Base-by-base conservation (phyloP, 129 eudicot species). In the Silybum marianum region DNA sequence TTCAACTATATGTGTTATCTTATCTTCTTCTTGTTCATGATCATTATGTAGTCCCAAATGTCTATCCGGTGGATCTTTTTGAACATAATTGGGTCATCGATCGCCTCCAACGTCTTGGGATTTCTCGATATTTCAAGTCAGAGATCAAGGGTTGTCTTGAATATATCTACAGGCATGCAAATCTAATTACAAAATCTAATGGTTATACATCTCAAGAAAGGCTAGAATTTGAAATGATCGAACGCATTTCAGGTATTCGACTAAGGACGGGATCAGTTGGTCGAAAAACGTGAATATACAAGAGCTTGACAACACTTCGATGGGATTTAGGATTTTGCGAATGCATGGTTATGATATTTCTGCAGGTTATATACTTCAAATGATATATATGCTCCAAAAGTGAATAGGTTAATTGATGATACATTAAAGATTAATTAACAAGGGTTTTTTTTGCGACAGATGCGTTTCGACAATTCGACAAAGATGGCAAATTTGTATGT, bases 261-360 rank as follows among this genome's bases (percentile, higher is more conserved):
- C 85, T 18, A 83, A 81, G 19, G 24, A 71, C 2, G 88, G 86
- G 72, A 78, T 85, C 42, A 74, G 77, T 32, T 72, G 88, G 71
- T 79, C 79, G 28, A 71, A 84, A 69, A 80, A 79, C 36, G 69
- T 80, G 1, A 51, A 39, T 8, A 48, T 84, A 39, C 60, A 58
- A 14, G 86, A 88, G 78, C 36, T 84, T 46, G 91, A 88, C 28
- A 80, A 75, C 58, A 88, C 86, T 6, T 79, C 91, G 1, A 78
- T 88, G 84, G 88, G 82, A 13, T 78, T 88, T 44, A 74, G 97
- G 71, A 86, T 91, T 6, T 79, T 89, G 32, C 84, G 97, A 68
- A 71, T 89, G 82, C 97, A 89, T 75, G 97, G 97, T 12, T 86
- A 91, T 68, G 68, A 74, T 2, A 86, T 91, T 84, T 89, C 97